These are phyloP conservation scores for Andrographis paniculata DNA, from an alignment of 305 asterid species.

Conservation along the genomic window DNA sequence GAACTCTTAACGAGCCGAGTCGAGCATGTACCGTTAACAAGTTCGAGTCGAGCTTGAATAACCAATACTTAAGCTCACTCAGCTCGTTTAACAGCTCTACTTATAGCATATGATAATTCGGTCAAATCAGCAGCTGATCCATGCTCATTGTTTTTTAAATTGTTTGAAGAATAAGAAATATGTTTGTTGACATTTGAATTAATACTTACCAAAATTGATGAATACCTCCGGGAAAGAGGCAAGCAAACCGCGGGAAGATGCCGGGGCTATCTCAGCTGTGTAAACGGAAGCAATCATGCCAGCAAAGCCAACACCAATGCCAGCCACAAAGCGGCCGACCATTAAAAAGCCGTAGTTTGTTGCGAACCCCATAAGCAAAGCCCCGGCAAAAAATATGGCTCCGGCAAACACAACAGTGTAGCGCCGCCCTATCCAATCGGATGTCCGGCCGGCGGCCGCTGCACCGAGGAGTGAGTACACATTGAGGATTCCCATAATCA, in stretches of 20 bases:
- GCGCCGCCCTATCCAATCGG: background rate
- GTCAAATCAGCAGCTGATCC: too few species aligned
- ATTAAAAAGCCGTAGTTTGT: background rate
- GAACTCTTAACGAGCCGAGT: too few species aligned
- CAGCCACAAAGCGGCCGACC: background rate
- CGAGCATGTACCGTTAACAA: too few species aligned
- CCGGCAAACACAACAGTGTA: background rate
- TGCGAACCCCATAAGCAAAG: background rate
- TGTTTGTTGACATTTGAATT: background rate
- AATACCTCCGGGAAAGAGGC: conserved; percentile 73
- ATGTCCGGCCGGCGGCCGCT: background rate
- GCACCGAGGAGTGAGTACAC: background rate
- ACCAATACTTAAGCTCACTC: too few species aligned
- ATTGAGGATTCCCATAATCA: background rate
- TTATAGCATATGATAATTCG: too few species aligned
- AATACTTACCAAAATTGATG: conserved; percentile 47
- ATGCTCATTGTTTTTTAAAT: too few species aligned
- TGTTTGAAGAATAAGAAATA: too few species aligned
- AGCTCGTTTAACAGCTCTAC: too few species aligned
- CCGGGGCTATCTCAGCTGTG: background rate
- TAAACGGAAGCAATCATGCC: background rate
- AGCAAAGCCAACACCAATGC: background rate
- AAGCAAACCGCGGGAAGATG: conserved; percentile 58
- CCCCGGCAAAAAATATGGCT: background rate
- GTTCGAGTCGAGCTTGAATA: too few species aligned